Conservation (phyloP, 192 early-diverging fungal species). For the Coemansia sp. region DNA sequence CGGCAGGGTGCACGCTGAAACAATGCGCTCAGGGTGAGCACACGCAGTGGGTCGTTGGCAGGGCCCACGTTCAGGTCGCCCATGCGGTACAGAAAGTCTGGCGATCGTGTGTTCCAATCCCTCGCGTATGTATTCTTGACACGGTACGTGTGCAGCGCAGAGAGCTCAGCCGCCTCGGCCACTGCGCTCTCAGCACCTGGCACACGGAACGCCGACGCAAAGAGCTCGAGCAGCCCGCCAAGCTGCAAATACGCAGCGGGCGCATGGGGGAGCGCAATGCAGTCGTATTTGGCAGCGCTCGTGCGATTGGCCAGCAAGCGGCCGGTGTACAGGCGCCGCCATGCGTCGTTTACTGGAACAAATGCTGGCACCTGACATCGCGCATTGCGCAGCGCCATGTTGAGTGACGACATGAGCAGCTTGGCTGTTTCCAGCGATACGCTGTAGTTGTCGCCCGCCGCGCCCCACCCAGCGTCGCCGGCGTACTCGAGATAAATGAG, state of each 20-base stretch:
- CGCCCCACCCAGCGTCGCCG: slow-evolving; percentile 22
- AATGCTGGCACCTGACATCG: slow-evolving; percentile 66
- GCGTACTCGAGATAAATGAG: slow-evolving; percentile 59
- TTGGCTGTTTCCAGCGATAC: slow-evolving; percentile 65
- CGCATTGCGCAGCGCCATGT: slow-evolving; percentile 66
- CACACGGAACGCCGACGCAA: slow-evolving; percentile 30
- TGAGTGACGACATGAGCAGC: slow-evolving; percentile 63
- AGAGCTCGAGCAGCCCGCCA: slow-evolving; percentile 47
- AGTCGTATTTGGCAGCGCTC: slow-evolving; percentile 23
- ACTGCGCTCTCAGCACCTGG: neutral
- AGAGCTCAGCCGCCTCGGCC: slow-evolving; percentile 10
- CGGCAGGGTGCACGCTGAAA: slow-evolving; percentile 40
- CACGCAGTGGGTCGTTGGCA: slow-evolving; percentile 45
- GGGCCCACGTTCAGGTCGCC: slow-evolving; percentile 53
- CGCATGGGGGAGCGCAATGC: slow-evolving; percentile 29
- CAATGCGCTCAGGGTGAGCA: slow-evolving; percentile 23
- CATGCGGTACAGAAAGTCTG: slow-evolving; percentile 36
- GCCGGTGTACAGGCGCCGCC: slow-evolving; percentile 47
- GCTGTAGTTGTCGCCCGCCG: slow-evolving; percentile 36
- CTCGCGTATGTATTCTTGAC: slow-evolving; percentile 48
- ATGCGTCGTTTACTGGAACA: slow-evolving; percentile 57
- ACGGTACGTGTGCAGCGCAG: slow-evolving; percentile 42
- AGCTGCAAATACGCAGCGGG: slow-evolving; percentile 45
- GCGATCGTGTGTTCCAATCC: slow-evolving; percentile 33
- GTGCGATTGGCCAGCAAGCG: slow-evolving; percentile 11